phyloP scores from a whole-genome alignment of 768 basidiomycete species.

The Serendipita indica region DNA sequence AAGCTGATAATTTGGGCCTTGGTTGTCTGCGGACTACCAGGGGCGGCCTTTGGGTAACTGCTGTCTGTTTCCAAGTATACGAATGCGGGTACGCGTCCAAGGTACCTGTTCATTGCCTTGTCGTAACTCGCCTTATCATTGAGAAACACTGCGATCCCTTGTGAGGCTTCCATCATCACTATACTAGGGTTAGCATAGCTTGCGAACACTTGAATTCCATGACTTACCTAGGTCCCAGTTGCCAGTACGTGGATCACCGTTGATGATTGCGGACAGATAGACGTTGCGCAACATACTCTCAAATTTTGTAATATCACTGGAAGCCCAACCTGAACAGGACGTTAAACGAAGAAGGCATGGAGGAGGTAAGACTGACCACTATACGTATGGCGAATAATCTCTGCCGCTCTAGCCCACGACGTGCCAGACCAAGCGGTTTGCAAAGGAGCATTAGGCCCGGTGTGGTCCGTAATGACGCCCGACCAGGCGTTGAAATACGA shows the following conservation, averaged over 20 bases:
- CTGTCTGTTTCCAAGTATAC: constrained; percentile 4
- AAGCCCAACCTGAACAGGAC: background rate
- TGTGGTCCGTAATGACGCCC: background rate
- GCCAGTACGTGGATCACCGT: background rate
- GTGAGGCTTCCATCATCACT: constrained; percentile 8
- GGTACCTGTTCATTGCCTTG: background rate
- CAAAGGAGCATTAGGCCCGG: background rate
- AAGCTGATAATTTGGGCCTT: background rate
- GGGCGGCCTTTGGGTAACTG: background rate
- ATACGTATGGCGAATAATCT: constrained; percentile 8
- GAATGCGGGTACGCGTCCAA: constrained; percentile 6
- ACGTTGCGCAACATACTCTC: constrained; percentile 7
- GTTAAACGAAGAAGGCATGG: background rate
- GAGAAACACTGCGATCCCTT: constrained; percentile 5
- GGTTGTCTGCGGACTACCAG: background rate
- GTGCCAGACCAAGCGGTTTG: constrained; percentile 6
- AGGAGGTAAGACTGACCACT: background rate
- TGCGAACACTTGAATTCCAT: background rate
- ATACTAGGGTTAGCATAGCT: background rate
- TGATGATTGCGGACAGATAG: background rate
- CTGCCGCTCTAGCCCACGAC: constrained; percentile 5
- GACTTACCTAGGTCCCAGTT: constrained; percentile 9
- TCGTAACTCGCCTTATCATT: background rate
- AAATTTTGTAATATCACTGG: background rate
- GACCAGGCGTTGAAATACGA: constrained; percentile 3